Base-by-base conservation (phyloP, 1,284 basidiomycete species). In the Rugosomyces carneus region DNA sequence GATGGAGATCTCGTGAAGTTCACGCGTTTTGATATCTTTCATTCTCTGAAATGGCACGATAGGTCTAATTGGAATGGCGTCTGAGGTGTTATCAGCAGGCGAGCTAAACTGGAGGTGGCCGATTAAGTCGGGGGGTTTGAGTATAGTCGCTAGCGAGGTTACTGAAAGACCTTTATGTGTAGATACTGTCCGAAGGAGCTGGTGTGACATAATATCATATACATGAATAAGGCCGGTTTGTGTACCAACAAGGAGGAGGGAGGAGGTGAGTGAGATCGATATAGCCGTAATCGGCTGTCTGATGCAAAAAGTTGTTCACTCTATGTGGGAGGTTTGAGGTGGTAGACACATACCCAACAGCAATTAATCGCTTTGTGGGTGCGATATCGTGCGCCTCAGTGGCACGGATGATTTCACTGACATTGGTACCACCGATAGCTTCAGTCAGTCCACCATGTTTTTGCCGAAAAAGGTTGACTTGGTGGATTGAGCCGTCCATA, bases 141-240 rank as follows among this genome's bases (percentile, higher is more conserved):
- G 70, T 66, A 95, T 74, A 0, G 88, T 86, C 27, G 75, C 67
- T 1, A 96, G 61, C 61, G 84, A 72, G 6, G 87, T 82, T 60
- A 95, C 81, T n/a, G 79, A 69, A 42, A 78, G 67, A 9, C 84
- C 86, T 51, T 84, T 88, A 68, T 76, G 81, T 2, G 83, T 73
- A 1, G 80, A 73, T 53, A 96, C 80, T 13, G 84, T 86, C 27
- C 91, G 85, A 21, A 95, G 70, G 24, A 84, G 79, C 61, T 98
- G 93, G 57, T 94, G 89, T 0, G 94, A 95, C 1, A 88, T 81
- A 27, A 95, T 78, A 52, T 96, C 88, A 60, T 94, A 90, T 23
- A 93, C 63, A 49, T 89, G 79, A 40, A 97, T 79, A n/a, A 81
- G 65, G 5, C 91, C 92, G 0, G 75, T 66, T 1, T 73, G 61